Percentiles rank a stretch among this genome's conserved stretches.
Conservation (phyloP, 306 rosid genomes). For the Lagenaria siceraria region DNA sequence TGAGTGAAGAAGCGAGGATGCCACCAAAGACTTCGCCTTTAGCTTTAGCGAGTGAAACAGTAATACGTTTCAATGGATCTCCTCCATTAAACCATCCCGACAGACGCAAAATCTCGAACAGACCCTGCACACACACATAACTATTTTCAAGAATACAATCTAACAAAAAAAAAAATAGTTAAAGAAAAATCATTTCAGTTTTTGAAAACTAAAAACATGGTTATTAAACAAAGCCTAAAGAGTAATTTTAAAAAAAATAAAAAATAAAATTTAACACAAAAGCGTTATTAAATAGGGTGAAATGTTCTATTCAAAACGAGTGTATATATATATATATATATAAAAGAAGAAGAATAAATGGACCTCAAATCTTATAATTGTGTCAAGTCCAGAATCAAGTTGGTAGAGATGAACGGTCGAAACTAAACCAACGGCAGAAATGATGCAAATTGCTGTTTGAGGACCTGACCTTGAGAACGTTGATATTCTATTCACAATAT, state of each 20-base stretch:
- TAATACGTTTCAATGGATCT: too few relatives aligned
- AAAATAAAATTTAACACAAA: too few relatives aligned
- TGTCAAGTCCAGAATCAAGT: neutral
- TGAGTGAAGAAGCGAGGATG: constrained; percentile 18
- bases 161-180: too few relatives aligned
- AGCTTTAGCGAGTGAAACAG: constrained; percentile 12
- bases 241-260: too few relatives aligned
- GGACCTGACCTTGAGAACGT: constrained; percentile 3
- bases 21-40: constrained; percentile 44
- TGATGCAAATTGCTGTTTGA: constrained; percentile 22
- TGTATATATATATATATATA: too few relatives aligned
- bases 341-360: too few relatives aligned
- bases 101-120: constrained; percentile 34
- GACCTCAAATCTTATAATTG: constrained; percentile 27
- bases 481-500: constrained; percentile 14
- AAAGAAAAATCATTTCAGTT: too few relatives aligned
- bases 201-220: too few relatives aligned
- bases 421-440: constrained; percentile 36
- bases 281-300: too few relatives aligned
- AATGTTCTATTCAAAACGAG: too few relatives aligned
- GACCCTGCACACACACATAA: constrained; percentile 17
- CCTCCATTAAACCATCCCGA: constrained; percentile 7
- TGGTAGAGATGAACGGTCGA: constrained; percentile 21
- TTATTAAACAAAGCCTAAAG: too few relatives aligned
- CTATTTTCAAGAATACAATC: too few relatives aligned